These are phyloP conservation scores for Chlamydomonas sphaeroides DNA, from an alignment of 139 green algal species.

Conservation along the genomic window DNA sequence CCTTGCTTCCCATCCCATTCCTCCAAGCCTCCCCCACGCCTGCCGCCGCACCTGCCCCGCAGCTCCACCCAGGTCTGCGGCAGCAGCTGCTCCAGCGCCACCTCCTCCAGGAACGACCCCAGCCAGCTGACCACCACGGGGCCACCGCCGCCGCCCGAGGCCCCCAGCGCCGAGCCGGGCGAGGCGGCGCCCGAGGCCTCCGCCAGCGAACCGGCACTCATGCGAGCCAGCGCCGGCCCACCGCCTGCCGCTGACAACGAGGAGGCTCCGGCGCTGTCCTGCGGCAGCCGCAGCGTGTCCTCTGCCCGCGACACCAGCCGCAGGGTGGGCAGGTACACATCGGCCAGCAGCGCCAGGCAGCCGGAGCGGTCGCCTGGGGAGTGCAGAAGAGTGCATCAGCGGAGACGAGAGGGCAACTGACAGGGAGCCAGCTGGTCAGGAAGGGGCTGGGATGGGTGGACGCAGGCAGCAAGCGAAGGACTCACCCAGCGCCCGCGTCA, in stretches of 20 bases:
- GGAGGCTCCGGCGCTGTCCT: too few species aligned
- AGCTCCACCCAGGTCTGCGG: constrained; percentile 71
- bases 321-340: constrained; percentile 32
- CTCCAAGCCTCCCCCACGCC: background rate
- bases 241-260: too few species aligned
- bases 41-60: constrained; percentile 34
- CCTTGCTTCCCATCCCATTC: too few species aligned
- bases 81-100: constrained; percentile 62
- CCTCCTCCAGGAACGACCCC: constrained; percentile 18
- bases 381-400: too few species aligned
- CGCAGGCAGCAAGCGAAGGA: background rate
- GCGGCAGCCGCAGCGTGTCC: constrained; percentile 30
- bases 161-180: too few species aligned
- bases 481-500: constrained; percentile 16
- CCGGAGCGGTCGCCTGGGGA: constrained; percentile 27
- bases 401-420: too few species aligned
- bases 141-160: background rate
- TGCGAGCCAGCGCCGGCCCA: too few species aligned
- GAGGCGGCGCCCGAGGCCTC: background rate
- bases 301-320: constrained; percentile 22
- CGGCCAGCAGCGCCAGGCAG: constrained; percentile 26
- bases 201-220: background rate
- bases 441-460: too few species aligned
- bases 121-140: constrained; percentile 25
- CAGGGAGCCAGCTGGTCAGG: too few species aligned